These are phyloP conservation scores for Clitopilus passeckerianus DNA, from an alignment of 768 basidiomycete genomes.

Conservation along the genomic window DNA sequence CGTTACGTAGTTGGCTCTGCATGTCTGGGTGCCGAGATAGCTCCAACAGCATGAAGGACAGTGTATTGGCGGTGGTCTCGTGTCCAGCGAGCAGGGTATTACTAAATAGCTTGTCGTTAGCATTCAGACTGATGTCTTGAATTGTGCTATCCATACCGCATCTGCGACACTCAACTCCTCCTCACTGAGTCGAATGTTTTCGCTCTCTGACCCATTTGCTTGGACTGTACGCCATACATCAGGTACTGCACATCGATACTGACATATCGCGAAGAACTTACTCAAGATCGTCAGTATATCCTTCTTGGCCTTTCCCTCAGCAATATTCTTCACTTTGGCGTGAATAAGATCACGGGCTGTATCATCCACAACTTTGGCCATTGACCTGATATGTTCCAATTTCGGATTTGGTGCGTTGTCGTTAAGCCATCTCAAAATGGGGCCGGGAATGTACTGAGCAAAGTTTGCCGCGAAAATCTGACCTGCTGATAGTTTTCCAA, in stretches of 20 bases:
- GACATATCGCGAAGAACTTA: conserved; percentile 9
- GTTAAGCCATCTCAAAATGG: conserved; percentile 27
- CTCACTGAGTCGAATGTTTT: conserved; percentile 35
- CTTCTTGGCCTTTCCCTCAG: conserved; percentile 26
- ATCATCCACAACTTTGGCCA: conserved; percentile 22
- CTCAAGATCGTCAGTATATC: conserved; percentile 43
- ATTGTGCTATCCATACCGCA: conserved; percentile 43
- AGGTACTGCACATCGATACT: not conserved
- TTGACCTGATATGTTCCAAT: conserved; percentile 23
- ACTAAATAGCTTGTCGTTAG: conserved; percentile 39
- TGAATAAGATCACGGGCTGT: conserved; percentile 31
- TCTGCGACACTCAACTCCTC: conserved; percentile 46
- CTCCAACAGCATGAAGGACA: conserved; percentile 60
- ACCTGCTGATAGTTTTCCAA: conserved; percentile 20
- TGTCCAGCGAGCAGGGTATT: conserved; percentile 49
- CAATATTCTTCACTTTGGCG: conserved; percentile 25
- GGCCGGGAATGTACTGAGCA: conserved; percentile 21
- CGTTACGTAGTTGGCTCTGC: conserved; percentile 57
- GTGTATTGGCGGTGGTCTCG: conserved; percentile 55
- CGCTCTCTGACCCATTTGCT: conserved; percentile 48
- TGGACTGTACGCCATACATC: conserved; percentile 29
- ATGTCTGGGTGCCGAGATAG: conserved; percentile 52
- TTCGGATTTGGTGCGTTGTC: conserved; percentile 24
- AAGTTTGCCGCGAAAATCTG: conserved; percentile 28
- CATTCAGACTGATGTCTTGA: conserved; percentile 28